Evolutionary conservation across 2,329 filamentous ascomycete species (phyloP).

Genomic region (Corinectria fuckeliana): DNA sequence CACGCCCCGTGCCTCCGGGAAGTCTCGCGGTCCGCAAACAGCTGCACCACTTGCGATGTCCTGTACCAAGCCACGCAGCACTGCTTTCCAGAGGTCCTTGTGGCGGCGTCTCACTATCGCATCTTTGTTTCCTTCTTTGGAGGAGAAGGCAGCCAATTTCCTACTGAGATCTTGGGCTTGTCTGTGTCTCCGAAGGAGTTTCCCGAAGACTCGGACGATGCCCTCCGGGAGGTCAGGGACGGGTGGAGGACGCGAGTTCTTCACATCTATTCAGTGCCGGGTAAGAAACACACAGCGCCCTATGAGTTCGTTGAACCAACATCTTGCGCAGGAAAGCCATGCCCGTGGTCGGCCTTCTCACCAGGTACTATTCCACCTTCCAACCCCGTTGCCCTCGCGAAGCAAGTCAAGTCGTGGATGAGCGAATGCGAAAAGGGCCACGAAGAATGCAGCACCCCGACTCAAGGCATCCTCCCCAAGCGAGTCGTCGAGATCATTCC

Average conservation of each 20-base stretch:
- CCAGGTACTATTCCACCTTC: neutral
- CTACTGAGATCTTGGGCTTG: constrained; percentile 4
- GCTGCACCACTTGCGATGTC: constrained; percentile 8
- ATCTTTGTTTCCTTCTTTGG: constrained; percentile 12
- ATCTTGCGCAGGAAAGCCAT: constrained; percentile 3
- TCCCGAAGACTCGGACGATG: constrained; percentile 6
- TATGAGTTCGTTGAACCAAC: no score
- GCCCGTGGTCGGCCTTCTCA: constrained; percentile 11
- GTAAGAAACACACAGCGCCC: neutral
- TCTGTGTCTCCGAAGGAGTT: constrained; percentile 15
- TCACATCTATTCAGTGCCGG: constrained; percentile 12
- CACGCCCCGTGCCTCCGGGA: constrained; percentile 3
- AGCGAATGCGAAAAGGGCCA: constrained; percentile 14
- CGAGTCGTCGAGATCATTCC: constrained; percentile 13
- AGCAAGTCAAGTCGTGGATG: constrained; percentile 16
- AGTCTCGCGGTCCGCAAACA: neutral
- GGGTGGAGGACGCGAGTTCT: constrained; percentile 14
- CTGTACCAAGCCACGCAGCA: constrained; percentile 9
- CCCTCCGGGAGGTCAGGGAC: constrained; percentile 2
- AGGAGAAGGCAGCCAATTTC: constrained; percentile 1
- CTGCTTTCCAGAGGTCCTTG: constrained; percentile 12
- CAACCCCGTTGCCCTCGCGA: neutral
- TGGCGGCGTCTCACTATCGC: neutral
- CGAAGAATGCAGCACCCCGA: constrained; percentile 1
- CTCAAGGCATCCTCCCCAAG: constrained; percentile 1